Conservation (phyloP, 192 early-diverging fungal genomes). For the Neocallimastix lanati region DNA sequence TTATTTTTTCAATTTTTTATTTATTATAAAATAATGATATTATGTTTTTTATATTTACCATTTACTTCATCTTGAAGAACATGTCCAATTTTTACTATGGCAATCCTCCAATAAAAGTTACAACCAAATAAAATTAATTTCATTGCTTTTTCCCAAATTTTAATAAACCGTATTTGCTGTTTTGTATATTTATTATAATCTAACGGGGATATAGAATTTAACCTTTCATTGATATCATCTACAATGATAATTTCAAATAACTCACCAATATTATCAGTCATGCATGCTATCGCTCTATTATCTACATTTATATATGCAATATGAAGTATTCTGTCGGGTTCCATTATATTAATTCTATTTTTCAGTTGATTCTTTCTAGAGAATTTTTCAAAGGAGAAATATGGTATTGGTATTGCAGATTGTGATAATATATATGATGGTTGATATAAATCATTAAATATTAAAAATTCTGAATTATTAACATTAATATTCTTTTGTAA, state of each 20-base stretch:
- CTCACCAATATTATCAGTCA: not conserved
- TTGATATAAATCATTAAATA: not conserved
- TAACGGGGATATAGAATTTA: not conserved
- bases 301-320: not conserved
- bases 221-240: not conserved
- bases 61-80: not conserved
- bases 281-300: not conserved
- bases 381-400: not conserved
- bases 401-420: not conserved
- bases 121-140: not conserved
- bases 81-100: not conserved
- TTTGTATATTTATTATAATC: not conserved
- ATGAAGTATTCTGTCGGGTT: not conserved
- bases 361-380: not conserved
- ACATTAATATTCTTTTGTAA: not conserved
- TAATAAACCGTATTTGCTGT: not conserved
- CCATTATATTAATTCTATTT: not conserved
- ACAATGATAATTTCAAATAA: not conserved
- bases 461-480: not conserved
- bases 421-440: not conserved
- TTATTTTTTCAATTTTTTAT: too few relatives aligned
- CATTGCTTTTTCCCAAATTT: not conserved
- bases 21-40: too few relatives aligned
- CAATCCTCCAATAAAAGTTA: not conserved
- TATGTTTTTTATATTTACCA: not conserved